A percentile compares a stretch with the other conserved stretches of the same genome.
These are phyloP conservation scores for Russula vinacea DNA, from an alignment of 768 basidiomycete species.

Conservation along the genomic window DNA sequence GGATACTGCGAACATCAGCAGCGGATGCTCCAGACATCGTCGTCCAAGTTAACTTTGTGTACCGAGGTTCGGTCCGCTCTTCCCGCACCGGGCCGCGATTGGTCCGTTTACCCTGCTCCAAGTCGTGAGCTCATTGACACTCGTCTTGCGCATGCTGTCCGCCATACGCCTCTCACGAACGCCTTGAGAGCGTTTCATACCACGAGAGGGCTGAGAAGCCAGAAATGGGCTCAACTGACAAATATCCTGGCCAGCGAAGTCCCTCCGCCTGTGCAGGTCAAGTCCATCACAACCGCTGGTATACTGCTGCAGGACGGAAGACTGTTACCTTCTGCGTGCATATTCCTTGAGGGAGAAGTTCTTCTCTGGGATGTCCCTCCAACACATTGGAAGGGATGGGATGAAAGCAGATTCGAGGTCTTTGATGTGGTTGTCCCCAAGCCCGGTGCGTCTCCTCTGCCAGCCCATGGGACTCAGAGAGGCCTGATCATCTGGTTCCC, in stretches of 20 bases:
- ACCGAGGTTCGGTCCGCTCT: not conserved
- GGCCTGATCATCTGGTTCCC: not conserved
- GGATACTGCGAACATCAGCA: constrained; percentile 80
- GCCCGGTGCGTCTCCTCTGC: constrained; percentile 59
- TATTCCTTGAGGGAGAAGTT: constrained; percentile 83
- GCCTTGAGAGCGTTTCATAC: constrained; percentile 21
- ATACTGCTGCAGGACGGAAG: constrained; percentile 78
- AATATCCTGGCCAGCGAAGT: constrained; percentile 72
- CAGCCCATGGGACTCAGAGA: not conserved
- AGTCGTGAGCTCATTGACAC: not conserved
- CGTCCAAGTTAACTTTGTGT: not conserved
- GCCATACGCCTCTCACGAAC: constrained; percentile 15
- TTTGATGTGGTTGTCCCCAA: constrained; percentile 81
- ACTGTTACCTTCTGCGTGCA: constrained; percentile 67
- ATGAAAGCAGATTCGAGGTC: constrained; percentile 65
- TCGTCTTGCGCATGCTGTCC: not conserved
- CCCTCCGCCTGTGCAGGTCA: constrained; percentile 69
- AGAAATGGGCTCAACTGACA: constrained; percentile 41
- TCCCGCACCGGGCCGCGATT: constrained; percentile 1
- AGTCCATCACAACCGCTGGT: constrained; percentile 58
- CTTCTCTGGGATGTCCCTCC: constrained; percentile 87
- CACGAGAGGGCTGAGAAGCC: constrained; percentile 15
- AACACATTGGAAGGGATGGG: constrained; percentile 67
- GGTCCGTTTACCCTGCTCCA: not conserved
- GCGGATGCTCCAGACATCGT: constrained; percentile 63